These are phyloP conservation scores for Choanephora cucurbitarum DNA, from an alignment of 371 early-diverging fungal genomes.

Conservation along the genomic window DNA sequence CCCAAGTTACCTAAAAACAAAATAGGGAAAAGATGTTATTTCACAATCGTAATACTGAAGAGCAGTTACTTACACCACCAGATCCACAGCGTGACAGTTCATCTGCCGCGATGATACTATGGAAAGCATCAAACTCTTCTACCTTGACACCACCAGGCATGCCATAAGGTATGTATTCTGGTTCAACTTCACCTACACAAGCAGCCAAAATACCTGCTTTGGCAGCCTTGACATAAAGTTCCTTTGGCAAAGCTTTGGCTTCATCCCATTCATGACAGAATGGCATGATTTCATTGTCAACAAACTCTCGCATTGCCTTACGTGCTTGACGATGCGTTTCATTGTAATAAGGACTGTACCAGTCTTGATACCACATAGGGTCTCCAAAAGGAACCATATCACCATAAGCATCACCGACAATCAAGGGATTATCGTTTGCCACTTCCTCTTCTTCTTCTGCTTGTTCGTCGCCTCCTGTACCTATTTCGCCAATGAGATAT, in stretches of 20 bases:
- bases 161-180: conserved; percentile 26
- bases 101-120: conserved; percentile 62
- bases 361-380: conserved; percentile 68
- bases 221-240: conserved; percentile 57
- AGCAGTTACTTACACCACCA: conserved; percentile 62
- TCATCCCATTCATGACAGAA: conserved; percentile 72
- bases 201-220: conserved; percentile 58
- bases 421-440: conserved; percentile 8
- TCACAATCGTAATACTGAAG: too few species aligned
- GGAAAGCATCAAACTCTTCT: conserved; percentile 62
- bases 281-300: conserved; percentile 65
- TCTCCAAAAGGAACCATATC: conserved; percentile 65
- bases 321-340: conserved; percentile 61
- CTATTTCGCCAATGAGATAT: conserved; percentile 14
- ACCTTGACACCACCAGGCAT: conserved; percentile 30
- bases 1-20: conserved; percentile 49
- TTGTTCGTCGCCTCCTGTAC: conserved; percentile 4
- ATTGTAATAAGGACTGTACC: conserved; percentile 56
- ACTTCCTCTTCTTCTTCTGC: conserved; percentile 17
- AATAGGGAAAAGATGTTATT: not conserved
- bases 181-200: conserved; percentile 35
- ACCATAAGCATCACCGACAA: conserved; percentile 22
- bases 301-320: conserved; percentile 53
- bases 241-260: conserved; percentile 56
- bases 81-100: conserved; percentile 69